Conservation (phyloP, 495 filamentous ascomycete species). For the Penicilliopsis zonata region DNA sequence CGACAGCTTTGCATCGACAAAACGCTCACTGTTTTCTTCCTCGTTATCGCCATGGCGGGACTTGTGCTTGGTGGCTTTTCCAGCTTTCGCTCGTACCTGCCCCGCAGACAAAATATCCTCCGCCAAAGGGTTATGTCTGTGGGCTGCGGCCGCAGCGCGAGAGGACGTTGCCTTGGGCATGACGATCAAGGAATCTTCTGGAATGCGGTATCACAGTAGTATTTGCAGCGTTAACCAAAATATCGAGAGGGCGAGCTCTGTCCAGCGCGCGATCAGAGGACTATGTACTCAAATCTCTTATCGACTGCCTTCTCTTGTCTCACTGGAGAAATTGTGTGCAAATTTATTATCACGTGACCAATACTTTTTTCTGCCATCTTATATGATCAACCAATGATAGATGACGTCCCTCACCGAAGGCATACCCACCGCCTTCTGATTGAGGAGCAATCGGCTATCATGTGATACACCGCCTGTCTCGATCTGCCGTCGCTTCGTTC, state of each 20-base stretch:
- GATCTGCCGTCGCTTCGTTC: too few relatives aligned
- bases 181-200: constrained; percentile 3
- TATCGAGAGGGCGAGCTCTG: too few relatives aligned
- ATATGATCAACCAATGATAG: too few relatives aligned
- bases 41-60: constrained; percentile 39
- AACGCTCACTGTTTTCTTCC: constrained; percentile 52
- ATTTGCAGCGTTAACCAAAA: too few relatives aligned
- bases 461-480: too few relatives aligned
- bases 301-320: constrained; percentile 2
- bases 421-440: too few relatives aligned
- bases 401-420: too few relatives aligned
- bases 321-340: constrained; percentile 20
- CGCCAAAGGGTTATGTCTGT: constrained; percentile 60
- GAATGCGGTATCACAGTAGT: too few relatives aligned
- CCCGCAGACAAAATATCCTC: constrained; percentile 57
- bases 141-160: constrained; percentile 24
- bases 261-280: too few relatives aligned
- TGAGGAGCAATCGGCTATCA: too few relatives aligned
- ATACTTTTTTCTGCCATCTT: constrained; percentile 18
- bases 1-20: constrained; percentile 76
- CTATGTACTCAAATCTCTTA: too few relatives aligned
- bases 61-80: constrained; percentile 43
- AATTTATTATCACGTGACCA: constrained; percentile 29
- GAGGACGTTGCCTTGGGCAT: constrained; percentile 35
- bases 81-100: constrained; percentile 43